Percentiles rank a stretch among this genome's conserved stretches.
phyloP scores from a whole-genome alignment of 2,329 filamentous ascomycete genomes.

The Neurospora sp. region DNA sequence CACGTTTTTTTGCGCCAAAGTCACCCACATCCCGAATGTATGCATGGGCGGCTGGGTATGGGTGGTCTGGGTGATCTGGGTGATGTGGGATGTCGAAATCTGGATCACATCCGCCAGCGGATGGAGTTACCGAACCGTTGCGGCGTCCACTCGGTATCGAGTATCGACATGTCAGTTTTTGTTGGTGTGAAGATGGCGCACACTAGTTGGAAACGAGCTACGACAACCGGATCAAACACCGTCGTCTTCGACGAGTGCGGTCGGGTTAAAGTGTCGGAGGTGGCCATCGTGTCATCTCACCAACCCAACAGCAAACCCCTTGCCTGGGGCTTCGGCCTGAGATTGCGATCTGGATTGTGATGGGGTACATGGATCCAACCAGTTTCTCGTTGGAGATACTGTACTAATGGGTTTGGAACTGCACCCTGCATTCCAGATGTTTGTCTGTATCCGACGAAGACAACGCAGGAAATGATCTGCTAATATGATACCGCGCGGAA shows the following conservation, averaged over 20 bases:
- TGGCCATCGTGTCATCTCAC: neutral
- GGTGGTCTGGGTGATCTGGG: neutral
- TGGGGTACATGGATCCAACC: neutral
- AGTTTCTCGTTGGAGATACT: neutral
- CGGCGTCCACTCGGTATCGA: neutral
- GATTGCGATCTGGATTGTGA: neutral
- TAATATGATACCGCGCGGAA: neutral
- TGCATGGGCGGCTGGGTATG: neutral
- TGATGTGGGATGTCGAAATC: neutral
- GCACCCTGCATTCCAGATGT: neutral
- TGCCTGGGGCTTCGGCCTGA: neutral
- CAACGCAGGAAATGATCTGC: neutral
- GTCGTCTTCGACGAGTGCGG: neutral
- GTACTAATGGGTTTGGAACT: neutral
- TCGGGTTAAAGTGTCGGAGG: neutral
- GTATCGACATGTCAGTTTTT: neutral
- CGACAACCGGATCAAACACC: neutral
- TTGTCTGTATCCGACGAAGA: neutral
- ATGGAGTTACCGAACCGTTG: neutral
- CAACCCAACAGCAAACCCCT: neutral
- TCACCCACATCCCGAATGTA: neutral
- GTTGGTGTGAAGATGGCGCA: neutral
- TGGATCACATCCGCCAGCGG: neutral
- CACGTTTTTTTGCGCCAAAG: neutral
- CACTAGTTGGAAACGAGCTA: too few species aligned